phyloP scores from a whole-genome alignment of 2,329 filamentous ascomycete genomes.

The Beauveria medogensis region DNA sequence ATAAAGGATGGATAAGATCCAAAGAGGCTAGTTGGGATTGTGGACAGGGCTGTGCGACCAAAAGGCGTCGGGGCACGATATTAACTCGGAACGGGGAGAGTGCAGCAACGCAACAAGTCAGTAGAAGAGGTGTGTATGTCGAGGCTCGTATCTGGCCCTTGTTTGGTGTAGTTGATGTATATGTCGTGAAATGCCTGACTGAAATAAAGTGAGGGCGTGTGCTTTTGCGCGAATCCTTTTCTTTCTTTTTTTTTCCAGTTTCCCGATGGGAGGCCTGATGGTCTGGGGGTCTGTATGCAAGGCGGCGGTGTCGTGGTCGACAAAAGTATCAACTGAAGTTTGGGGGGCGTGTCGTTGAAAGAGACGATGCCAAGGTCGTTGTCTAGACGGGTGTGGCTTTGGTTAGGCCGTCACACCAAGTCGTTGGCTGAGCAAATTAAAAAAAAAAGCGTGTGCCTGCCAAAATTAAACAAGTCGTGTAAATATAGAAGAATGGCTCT shows the following conservation, averaged over 20 bases:
- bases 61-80: slow-evolving; percentile 12
- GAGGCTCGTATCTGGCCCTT: background rate
- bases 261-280: no score
- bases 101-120: background rate
- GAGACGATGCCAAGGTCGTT: background rate
- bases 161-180: background rate
- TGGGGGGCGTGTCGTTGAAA: background rate
- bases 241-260: no score
- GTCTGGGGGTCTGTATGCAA: background rate
- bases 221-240: background rate
- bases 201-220: background rate
- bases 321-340: background rate
- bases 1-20: background rate
- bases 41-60: slow-evolving; percentile 8
- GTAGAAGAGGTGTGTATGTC: background rate
- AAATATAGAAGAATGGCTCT: background rate
- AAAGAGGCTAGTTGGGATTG: background rate
- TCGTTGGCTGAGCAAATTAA: background rate
- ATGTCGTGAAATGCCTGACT: background rate
- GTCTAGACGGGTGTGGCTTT: no score
- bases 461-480: background rate
- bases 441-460: background rate
- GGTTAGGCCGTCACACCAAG: background rate
- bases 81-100: slow-evolving; percentile 12
- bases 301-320: background rate